A percentile compares a stretch with the other conserved stretches of the same genome.
Evolutionary conservation across 805 yeast species (phyloP).

Genomic region (Torulaspora delbrueckii): DNA sequence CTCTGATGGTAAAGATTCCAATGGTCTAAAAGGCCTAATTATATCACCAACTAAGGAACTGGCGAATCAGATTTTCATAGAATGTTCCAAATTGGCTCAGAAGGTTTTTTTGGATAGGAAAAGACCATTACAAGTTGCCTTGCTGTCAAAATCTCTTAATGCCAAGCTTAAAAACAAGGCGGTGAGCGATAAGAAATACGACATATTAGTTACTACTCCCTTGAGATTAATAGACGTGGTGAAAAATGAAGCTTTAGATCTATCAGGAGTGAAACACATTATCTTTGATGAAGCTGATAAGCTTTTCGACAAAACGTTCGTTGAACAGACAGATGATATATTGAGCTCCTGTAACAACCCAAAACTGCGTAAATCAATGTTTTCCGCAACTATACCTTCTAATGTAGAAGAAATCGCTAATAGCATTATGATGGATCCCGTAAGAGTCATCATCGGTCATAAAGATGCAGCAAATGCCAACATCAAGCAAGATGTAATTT

Average conservation of each 20-base stretch:
- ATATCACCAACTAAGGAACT: slow-evolving; percentile 94
- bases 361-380: slow-evolving; percentile 65
- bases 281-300: slow-evolving; percentile 96
- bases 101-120: slow-evolving; percentile 42
- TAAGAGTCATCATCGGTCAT: slow-evolving; percentile 84
- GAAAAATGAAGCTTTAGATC: slow-evolving; percentile 53
- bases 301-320: slow-evolving; percentile 78
- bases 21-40: slow-evolving; percentile 66
- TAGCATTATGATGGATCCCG: slow-evolving; percentile 75
- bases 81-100: slow-evolving; percentile 52
- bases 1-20: slow-evolving; percentile 25
- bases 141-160: slow-evolving; percentile 68
- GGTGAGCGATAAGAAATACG: slow-evolving; percentile 59
- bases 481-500: slow-evolving; percentile 77
- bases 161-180: slow-evolving; percentile 60
- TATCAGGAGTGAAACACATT: slow-evolving; percentile 64
- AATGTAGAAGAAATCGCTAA: slow-evolving; percentile 85
- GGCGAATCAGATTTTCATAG: slow-evolving; percentile 76
- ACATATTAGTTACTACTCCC: slow-evolving; percentile 83
- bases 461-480: slow-evolving; percentile 86
- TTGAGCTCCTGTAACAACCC: slow-evolving; percentile 42
- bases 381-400: slow-evolving; percentile 94
- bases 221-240: slow-evolving; percentile 77
- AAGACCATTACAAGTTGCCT: slow-evolving; percentile 49
- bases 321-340: slow-evolving; percentile 86